Evolutionary conservation across 768 basidiomycete species (phyloP), one percentile per base, ranked within the genome.

Genomic region (Pholiota microspora): DNA sequence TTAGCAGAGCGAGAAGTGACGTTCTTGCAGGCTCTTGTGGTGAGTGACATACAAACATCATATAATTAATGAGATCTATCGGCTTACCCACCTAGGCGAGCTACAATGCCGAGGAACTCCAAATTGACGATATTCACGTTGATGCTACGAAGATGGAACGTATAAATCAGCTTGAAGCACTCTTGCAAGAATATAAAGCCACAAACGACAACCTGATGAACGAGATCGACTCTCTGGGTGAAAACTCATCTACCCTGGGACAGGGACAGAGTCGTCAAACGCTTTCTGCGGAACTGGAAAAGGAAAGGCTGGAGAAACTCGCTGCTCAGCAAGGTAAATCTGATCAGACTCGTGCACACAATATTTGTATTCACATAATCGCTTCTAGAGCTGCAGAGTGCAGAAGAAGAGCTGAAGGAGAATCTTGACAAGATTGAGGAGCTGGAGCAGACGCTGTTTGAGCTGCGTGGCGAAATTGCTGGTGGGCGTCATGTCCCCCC

Each of bases 401-500:
- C 73, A 0, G 70, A 73, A 27, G 59, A 65, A 0, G 71, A 69
- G 34, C 54, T 64, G 34, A 71, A 74, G 45, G 57, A 68, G 34
- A 76, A 80, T 13, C 69, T 77, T 1, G 74, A 74, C 48, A 78
- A 77, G 65, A 82, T 90, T 29, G 90, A 92, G 23, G 64, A 73
- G n/a, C 77, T 92, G 32, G 88, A 91, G 62, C 92, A 93, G 65
- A 76, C 78, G 8, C 78, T 94, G 7, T 92, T 89, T 64, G 89
- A 93, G 50, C 76, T 92, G 1, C 72, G 79, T 2, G 90, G 90
- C 0, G 85, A 89, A 66, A 85, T 92, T 24, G 90, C 84, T 0
- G 82, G 79, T 0, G 92, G 91, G 3, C 73, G 85, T 36, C 88
- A 91, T 59, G 76, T 91, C 0, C 89, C 92, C 0, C 88, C 88